These are phyloP conservation scores for Trichophyton verrucosum DNA, from an alignment of 2,329 filamentous ascomycete genomes.

Conservation along the genomic window DNA sequence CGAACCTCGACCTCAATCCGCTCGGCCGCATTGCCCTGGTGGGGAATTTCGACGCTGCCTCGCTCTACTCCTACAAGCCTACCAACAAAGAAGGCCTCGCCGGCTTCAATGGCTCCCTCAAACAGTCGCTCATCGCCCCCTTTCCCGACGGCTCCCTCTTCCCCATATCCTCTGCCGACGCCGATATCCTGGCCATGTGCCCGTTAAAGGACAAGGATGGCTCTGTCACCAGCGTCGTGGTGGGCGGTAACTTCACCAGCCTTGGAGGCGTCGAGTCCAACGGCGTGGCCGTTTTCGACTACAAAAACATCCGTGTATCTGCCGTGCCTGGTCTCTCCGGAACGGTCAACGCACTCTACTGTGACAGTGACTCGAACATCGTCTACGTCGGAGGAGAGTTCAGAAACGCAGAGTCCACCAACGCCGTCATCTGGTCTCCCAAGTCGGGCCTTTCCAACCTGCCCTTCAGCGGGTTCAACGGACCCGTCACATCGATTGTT, in stretches of 20 bases:
- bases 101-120: slow-evolving; percentile 32
- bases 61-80: slow-evolving; percentile 71
- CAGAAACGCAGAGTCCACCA: slow-evolving; percentile 65
- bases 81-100: slow-evolving; percentile 50
- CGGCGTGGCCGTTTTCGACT: slow-evolving; percentile 70
- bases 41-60: slow-evolving; percentile 84
- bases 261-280: slow-evolving; percentile 63
- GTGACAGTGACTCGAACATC: slow-evolving; percentile 62
- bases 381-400: slow-evolving; percentile 90
- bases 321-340: slow-evolving; percentile 72
- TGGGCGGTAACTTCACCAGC: slow-evolving; percentile 94
- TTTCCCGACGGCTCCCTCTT: slow-evolving; percentile 78
- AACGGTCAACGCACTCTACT: slow-evolving; percentile 68
- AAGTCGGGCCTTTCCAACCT: slow-evolving; percentile 62
- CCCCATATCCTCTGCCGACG: slow-evolving; percentile 63
- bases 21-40: slow-evolving; percentile 75
- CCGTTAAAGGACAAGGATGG: slow-evolving; percentile 56
- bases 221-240: slow-evolving; percentile 57
- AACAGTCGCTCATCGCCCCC: slow-evolving; percentile 64
- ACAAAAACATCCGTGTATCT: slow-evolving; percentile 55
- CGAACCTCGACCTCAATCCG: slow-evolving; percentile 54
- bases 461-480: slow-evolving; percentile 89
- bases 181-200: slow-evolving; percentile 81
- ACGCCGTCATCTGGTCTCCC: slow-evolving; percentile 71
- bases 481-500: slow-evolving; percentile 73